A percentile compares a stretch with the other conserved stretches of the same genome.
phyloP scores from a whole-genome alignment of 306 rosid genomes.

The Prunus dulcis region DNA sequence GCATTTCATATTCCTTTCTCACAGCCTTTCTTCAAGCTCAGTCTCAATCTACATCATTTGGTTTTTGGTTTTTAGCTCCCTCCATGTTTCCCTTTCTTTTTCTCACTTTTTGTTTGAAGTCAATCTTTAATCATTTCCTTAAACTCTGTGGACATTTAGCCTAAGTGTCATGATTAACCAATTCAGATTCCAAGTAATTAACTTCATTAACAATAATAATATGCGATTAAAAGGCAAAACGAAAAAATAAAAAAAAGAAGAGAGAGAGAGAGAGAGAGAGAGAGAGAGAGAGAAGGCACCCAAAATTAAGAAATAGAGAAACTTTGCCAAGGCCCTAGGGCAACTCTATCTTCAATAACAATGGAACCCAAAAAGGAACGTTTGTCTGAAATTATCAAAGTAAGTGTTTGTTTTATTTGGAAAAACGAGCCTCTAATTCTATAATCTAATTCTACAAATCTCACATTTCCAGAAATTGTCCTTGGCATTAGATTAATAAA shows the following conservation, averaged over 20 bases:
- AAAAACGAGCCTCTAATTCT: background rate
- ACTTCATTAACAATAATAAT: background rate
- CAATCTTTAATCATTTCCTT: slow-evolving; percentile 4
- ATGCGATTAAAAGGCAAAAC: background rate
- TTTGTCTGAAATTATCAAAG: slow-evolving; percentile 12
- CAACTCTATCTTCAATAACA: background rate
- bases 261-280: background rate
- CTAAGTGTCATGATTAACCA: background rate
- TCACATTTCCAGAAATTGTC: background rate
- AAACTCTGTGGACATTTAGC: slow-evolving; percentile 1
- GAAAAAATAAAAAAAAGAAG: background rate
- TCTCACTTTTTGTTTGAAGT: background rate
- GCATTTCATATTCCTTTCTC: slow-evolving; percentile 18
- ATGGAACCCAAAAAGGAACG: slow-evolving; percentile 6
- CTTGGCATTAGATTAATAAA: background rate
- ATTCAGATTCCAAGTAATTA: background rate
- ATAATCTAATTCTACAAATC: background rate
- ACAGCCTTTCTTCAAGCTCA: slow-evolving; percentile 19
- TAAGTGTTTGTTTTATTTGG: slow-evolving; percentile 16
- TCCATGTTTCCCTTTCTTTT: slow-evolving; percentile 5
- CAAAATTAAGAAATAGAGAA: background rate
- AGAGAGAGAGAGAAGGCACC: background rate
- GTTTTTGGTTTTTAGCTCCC: background rate
- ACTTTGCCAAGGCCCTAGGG: background rate
- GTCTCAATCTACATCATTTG: slow-evolving; percentile 31